phyloP scores from a whole-genome alignment of 2,329 filamentous ascomycete species.

The Aureobasidium melanogenum region DNA sequence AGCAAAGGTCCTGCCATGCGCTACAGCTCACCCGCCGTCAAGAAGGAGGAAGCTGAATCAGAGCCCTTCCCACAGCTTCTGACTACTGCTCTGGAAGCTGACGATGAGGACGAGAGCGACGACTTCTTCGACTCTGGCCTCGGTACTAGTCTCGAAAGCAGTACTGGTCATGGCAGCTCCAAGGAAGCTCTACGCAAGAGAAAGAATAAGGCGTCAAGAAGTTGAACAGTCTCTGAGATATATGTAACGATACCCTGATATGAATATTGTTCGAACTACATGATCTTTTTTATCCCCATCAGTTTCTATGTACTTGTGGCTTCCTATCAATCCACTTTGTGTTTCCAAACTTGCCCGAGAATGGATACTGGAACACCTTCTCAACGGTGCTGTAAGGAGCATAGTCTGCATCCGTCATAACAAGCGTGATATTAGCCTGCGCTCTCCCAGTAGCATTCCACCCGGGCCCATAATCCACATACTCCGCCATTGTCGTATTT shows the following conservation, averaged over 20 bases:
- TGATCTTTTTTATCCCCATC: background rate
- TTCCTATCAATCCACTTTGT: slow-evolving; percentile 40
- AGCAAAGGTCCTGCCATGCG: slow-evolving; percentile 33
- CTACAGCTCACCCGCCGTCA: slow-evolving; percentile 20
- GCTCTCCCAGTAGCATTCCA: slow-evolving; percentile 42
- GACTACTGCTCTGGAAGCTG: slow-evolving; percentile 23
- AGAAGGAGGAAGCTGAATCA: slow-evolving; percentile 19
- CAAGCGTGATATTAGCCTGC: slow-evolving; percentile 33
- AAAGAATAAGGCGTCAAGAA: background rate
- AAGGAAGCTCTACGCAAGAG: slow-evolving; percentile 7
- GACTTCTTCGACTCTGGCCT: slow-evolving; percentile 40
- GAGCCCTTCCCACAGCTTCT: slow-evolving; percentile 15
- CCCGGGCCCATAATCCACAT: slow-evolving; percentile 43
- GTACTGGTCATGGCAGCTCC: slow-evolving; percentile 15
- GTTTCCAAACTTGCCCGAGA: slow-evolving; percentile 36
- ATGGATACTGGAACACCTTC: slow-evolving; percentile 41
- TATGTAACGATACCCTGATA: background rate
- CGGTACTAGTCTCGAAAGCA: slow-evolving; percentile 40
- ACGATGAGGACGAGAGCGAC: slow-evolving; percentile 36
- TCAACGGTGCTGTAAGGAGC: slow-evolving; percentile 29
- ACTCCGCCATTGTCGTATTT: slow-evolving; percentile 51
- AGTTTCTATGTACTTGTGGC: slow-evolving; percentile 12
- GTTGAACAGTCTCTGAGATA: background rate
- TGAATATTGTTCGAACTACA: background rate
- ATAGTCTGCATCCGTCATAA: slow-evolving; percentile 35